Base-by-base conservation (phyloP, 148 eudicot genomes). In the Rhododendron henanense region DNA sequence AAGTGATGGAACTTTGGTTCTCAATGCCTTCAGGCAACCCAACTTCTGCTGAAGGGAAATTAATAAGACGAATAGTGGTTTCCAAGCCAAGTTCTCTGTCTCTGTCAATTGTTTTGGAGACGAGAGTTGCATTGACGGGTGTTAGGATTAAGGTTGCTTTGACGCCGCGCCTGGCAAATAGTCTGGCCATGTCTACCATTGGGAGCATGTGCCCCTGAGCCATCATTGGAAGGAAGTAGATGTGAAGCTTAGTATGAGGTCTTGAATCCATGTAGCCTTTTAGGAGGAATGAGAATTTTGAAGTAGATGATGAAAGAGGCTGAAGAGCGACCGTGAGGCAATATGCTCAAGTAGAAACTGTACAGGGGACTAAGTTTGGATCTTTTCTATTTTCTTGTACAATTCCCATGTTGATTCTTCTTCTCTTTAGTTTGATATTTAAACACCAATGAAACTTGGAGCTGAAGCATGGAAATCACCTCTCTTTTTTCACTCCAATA, bases 141-240 rank as follows among this genome's bases (percentile, higher is more conserved):
- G 87, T 79, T 31, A 80, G 45, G 69, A 80, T 15, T 67, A 80
- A 31, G 67, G 84, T 80, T 47, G 67, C 67, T 41, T 85, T 80
- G 31, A 69, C 39, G 81, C 63, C 67, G 5, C n/a, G 78, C 41
- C 79, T 2, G 14, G 78, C 50, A 50, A 85, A 35, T 4, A 48
- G 77, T 31, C 87, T 80, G 35, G 87, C 87, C 87, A 85, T 85
- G 87, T 85, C 87, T 61, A 81, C 79, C 21, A 69, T 44, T 35
- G 87, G 87, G 21, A 85, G 81, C 84, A 81, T 48, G 78, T 85
- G 87, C 23, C 87, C 87, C 8, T 50, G 75, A 7, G 84, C 78
- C 84, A 85, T 28, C 77, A 81, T 19, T 67, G 87, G 87, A 5
- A 85, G 53, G 69, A 85, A 81, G 67, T 35, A 67, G 84, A 85